Evolutionary conservation across 805 yeast genomes (phyloP).

Genomic region (Peterozyma toletana): DNA sequence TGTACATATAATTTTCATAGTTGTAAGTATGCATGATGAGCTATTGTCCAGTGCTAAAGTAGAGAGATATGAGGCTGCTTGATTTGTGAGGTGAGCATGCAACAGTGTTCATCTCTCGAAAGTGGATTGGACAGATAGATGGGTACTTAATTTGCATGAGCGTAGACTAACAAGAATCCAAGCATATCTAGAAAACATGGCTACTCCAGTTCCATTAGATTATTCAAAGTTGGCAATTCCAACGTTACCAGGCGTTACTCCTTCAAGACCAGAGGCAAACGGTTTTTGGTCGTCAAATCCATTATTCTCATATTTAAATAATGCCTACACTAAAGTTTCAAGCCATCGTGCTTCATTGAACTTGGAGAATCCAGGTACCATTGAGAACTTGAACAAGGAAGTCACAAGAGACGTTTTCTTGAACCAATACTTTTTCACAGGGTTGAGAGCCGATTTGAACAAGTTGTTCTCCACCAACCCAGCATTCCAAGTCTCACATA

Average conservation of each 20-base stretch:
- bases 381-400: slow-evolving; percentile 90
- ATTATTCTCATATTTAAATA: slow-evolving; percentile 69
- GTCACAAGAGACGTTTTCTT: slow-evolving; percentile 90
- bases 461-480: slow-evolving; percentile 89
- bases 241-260: slow-evolving; percentile 50
- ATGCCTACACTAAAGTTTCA: slow-evolving; percentile 62
- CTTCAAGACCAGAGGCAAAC: slow-evolving; percentile 42
- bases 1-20: too few species aligned
- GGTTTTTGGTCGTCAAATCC: slow-evolving; percentile 81
- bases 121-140: too few species aligned
- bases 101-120: too few species aligned
- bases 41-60: too few species aligned
- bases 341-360: slow-evolving; percentile 79
- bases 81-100: too few species aligned
- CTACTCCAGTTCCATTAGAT: slow-evolving; percentile 46
- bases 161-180: too few species aligned
- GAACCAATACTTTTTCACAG: slow-evolving; percentile 85
- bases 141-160: too few species aligned
- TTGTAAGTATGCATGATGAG: too few species aligned
- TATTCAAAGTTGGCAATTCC: slow-evolving; percentile 49
- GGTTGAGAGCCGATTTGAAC: slow-evolving; percentile 92
- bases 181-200: slow-evolving; percentile 12
- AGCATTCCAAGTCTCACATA: slow-evolving; percentile 93
- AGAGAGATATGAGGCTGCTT: too few species aligned
- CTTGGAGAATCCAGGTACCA: slow-evolving; percentile 87